Evolutionary conservation across 352 stramenopile species (phyloP).

Genomic region (Phytopythium sindhum): DNA sequence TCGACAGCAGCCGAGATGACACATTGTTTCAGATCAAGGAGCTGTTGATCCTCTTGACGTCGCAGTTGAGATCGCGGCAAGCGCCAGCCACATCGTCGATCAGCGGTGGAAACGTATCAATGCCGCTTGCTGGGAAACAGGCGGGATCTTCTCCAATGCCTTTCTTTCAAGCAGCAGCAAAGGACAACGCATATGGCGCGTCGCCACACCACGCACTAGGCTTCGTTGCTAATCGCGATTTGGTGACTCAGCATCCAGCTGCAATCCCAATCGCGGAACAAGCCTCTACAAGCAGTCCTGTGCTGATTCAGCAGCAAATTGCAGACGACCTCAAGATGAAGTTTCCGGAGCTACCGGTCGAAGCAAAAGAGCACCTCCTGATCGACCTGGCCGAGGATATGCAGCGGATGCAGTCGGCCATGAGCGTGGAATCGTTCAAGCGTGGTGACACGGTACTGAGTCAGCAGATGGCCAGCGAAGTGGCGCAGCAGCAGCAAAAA

Average conservation of each 20-base stretch:
- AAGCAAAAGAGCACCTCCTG: slow-evolving; percentile 46
- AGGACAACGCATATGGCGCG: neutral
- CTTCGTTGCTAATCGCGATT: neutral
- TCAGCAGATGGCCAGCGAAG: slow-evolving; percentile 23
- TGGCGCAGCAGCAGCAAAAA: slow-evolving; percentile 28
- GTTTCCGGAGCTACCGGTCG: slow-evolving; percentile 37
- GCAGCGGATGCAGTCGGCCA: slow-evolving; percentile 32
- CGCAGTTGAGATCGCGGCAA: slow-evolving; percentile 11
- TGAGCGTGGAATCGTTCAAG: slow-evolving; percentile 50
- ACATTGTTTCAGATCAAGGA: slow-evolving; percentile 63
- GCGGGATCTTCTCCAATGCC: neutral
- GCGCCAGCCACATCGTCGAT: neutral
- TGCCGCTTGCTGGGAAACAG: neutral
- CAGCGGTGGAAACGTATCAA: neutral
- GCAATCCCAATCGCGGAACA: neutral
- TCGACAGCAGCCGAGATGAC: slow-evolving; percentile 15
- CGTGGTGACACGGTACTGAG: slow-evolving; percentile 34
- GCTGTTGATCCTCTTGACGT: slow-evolving; percentile 32
- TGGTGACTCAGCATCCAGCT: neutral
- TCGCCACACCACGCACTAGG: neutral
- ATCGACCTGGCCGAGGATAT: slow-evolving; percentile 55
- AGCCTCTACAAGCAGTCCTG: neutral
- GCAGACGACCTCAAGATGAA: slow-evolving; percentile 25
- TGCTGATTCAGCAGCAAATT: slow-evolving; percentile 1
- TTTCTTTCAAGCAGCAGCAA: no score